Evolutionary conservation across 2,329 filamentous ascomycete genomes (phyloP).

Genomic region (Graphium sp.): DNA sequence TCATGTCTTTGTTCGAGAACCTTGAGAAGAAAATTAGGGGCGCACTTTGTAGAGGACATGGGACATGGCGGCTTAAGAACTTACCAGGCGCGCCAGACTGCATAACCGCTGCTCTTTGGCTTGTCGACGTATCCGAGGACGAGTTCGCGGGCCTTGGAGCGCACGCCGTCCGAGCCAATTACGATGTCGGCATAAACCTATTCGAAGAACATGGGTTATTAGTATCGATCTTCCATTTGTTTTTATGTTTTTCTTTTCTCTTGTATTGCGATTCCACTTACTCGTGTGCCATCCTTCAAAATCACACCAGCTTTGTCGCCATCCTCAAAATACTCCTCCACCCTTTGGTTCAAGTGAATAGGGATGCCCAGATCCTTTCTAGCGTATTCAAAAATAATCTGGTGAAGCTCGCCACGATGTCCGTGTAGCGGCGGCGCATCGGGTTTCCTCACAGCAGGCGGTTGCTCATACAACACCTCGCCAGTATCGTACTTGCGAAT

Average conservation of each 20-base stretch:
- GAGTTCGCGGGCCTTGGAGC: constrained; percentile 30
- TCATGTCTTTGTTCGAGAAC: constrained; percentile 31
- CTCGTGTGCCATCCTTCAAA: constrained; percentile 26
- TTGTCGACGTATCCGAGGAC: constrained; percentile 33
- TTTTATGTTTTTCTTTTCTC: too few relatives aligned
- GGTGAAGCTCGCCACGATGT: constrained; percentile 42
- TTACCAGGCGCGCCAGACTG: constrained; percentile 35
- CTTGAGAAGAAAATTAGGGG: not conserved
- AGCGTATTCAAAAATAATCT: constrained; percentile 40
- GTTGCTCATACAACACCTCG: constrained; percentile 41
- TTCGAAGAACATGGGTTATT: too few relatives aligned
- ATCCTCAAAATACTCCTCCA: constrained; percentile 37
- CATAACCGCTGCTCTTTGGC: constrained; percentile 32
- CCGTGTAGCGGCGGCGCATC: constrained; percentile 41
- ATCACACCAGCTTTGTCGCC: constrained; percentile 30
- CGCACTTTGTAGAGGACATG: not conserved
- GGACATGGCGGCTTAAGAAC: too few relatives aligned
- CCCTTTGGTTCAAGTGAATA: constrained; percentile 32
- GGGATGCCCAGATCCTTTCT: constrained; percentile 34
- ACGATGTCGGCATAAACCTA: constrained; percentile 29
- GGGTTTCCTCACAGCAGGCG: constrained; percentile 20
- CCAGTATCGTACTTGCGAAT: constrained; percentile 45
- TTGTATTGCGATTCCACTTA: constrained; percentile 8
- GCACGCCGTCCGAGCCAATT: constrained; percentile 36
- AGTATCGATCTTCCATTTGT: too few relatives aligned